Conservation (phyloP, 108 stramenopile genomes). For the Discostella pseudostelligera region DNA sequence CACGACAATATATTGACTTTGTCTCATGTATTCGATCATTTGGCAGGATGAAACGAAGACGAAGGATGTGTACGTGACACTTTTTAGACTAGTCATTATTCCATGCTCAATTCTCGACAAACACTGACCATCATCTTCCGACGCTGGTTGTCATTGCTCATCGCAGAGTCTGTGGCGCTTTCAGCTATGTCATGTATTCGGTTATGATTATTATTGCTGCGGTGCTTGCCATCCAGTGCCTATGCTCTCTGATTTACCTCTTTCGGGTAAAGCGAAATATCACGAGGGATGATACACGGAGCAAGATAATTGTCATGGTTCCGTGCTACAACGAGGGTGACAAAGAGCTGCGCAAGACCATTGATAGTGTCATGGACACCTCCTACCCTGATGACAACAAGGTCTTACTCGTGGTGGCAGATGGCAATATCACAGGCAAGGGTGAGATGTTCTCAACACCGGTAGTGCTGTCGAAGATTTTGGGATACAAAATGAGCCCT, state of each 20-base stretch:
- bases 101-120: background rate
- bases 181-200: constrained; percentile 48
- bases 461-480: constrained; percentile 39
- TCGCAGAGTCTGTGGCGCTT: constrained; percentile 15
- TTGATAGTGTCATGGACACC: constrained; percentile 54
- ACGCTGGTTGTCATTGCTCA: background rate
- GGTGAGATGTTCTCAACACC: constrained; percentile 51
- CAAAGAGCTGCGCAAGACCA: constrained; percentile 58
- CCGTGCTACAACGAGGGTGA: constrained; percentile 66
- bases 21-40: background rate
- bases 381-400: constrained; percentile 60
- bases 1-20: background rate
- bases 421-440: constrained; percentile 60
- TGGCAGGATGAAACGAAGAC: constrained; percentile 38
- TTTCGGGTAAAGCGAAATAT: constrained; percentile 41
- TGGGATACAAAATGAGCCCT: constrained; percentile 45
- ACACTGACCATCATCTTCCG: background rate
- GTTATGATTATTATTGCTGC: constrained; percentile 54
- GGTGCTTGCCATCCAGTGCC: constrained; percentile 47
- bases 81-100: too few species aligned
- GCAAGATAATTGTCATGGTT: constrained; percentile 61
- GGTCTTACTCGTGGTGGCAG: constrained; percentile 56
- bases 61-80: background rate
- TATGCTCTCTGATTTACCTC: constrained; percentile 53
- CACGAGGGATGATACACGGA: constrained; percentile 37